A percentile compares a stretch with the other conserved stretches of the same genome.
phyloP scores from a whole-genome alignment of 2,329 filamentous ascomycete species.

The Colletotrichum nymphaeae region DNA sequence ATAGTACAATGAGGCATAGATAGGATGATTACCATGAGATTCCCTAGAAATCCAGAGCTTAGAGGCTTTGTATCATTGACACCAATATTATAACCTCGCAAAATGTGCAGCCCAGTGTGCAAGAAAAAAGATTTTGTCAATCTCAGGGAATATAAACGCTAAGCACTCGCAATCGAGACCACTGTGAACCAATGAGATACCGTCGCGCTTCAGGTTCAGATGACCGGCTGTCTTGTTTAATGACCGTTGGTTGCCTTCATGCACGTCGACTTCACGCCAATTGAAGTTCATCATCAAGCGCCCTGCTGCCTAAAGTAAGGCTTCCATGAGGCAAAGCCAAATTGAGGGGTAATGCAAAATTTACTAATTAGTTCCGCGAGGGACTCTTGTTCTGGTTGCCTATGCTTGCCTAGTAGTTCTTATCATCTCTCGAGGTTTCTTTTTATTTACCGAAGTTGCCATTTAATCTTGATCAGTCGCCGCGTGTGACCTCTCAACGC shows the following conservation, averaged over 20 bases:
- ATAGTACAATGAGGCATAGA: no score
- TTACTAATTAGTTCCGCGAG: rapidly evolving
- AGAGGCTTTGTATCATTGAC: no score
- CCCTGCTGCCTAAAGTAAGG: background rate
- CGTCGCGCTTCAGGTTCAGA: no score
- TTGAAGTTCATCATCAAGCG: background rate
- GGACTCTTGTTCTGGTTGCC: background rate
- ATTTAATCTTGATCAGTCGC: background rate
- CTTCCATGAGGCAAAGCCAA: background rate
- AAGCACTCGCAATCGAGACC: no score
- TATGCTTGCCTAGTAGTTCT: background rate
- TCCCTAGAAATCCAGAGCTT: no score
- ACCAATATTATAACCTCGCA: no score
- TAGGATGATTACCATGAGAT: no score
- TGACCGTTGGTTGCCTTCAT: background rate
- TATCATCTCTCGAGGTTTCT: background rate
- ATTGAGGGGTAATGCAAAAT: background rate
- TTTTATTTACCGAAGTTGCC: no score
- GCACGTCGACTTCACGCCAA: background rate
- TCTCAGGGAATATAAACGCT: no score
- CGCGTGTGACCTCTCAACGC: background rate
- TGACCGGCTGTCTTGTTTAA: background rate
- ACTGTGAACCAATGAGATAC: no score
- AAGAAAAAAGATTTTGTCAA: no score
- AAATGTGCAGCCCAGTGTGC: no score